Percentiles rank a stretch among this genome's conserved stretches.
These are phyloP conservation scores for Epichloe baconii DNA, from an alignment of 2,329 filamentous ascomycete species.

Conservation along the genomic window DNA sequence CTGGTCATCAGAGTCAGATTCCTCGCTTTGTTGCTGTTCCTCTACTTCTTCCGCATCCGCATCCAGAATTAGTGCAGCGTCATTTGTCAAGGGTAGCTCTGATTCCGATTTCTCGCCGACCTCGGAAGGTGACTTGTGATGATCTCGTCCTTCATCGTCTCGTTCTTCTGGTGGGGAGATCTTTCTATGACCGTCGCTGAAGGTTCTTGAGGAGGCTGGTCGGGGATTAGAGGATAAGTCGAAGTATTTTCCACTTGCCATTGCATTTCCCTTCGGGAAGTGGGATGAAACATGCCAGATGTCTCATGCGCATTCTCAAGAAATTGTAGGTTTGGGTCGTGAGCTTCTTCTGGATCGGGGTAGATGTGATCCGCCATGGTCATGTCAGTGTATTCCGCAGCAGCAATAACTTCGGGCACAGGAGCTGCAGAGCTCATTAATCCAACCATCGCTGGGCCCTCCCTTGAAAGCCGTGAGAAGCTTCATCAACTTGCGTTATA, in stretches of 20 bases:
- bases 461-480: not conserved
- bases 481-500: not conserved
- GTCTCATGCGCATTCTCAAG: not conserved
- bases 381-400: not conserved
- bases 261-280: not conserved
- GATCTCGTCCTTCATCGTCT: not conserved
- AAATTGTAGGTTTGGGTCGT: constrained; percentile 9
- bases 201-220: not conserved
- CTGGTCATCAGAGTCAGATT: constrained; percentile 9
- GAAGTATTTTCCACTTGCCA: not conserved
- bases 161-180: not conserved
- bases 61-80: not conserved
- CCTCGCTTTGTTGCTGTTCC: constrained; percentile 6
- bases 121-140: not conserved
- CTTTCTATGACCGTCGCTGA: not conserved
- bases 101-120: not conserved
- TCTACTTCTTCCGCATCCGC: not conserved
- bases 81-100: not conserved
- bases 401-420: not conserved
- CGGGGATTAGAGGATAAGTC: not conserved
- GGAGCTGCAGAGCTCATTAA: not conserved
- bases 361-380: not conserved
- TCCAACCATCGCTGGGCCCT: not conserved
- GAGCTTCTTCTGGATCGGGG: not conserved
- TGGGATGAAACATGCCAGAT: not conserved